These are phyloP conservation scores for Chalciporus pseudorubinellus DNA, from an alignment of 768 basidiomycete genomes.

Conservation along the genomic window DNA sequence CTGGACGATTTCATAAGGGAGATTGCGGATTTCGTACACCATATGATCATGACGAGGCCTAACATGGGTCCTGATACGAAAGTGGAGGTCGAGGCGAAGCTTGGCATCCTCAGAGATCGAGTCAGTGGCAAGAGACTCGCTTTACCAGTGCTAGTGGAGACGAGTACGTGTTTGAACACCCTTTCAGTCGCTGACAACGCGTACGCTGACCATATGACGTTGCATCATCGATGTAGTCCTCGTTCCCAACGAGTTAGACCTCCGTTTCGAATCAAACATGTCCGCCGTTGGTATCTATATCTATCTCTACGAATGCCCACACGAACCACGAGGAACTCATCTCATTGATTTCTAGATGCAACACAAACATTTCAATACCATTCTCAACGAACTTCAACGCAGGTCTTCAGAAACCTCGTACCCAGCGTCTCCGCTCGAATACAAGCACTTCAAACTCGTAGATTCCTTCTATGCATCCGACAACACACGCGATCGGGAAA, in stretches of 20 bases:
- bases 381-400: slow-evolving; percentile 80
- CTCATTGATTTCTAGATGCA: slow-evolving; percentile 54
- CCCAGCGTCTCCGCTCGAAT: slow-evolving; percentile 58
- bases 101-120: slow-evolving; percentile 71
- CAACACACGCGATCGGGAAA: slow-evolving; percentile 40
- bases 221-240: slow-evolving; percentile 52
- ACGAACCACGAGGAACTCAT: slow-evolving; percentile 10
- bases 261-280: slow-evolving; percentile 94
- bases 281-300: slow-evolving; percentile 55
- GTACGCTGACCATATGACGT: slow-evolving; percentile 3
- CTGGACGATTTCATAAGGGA: slow-evolving; percentile 91
- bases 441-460: slow-evolving; percentile 72
- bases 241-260: slow-evolving; percentile 53
- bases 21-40: slow-evolving; percentile 85
- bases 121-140: slow-evolving; percentile 52
- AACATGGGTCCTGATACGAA: slow-evolving; percentile 45
- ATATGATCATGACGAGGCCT: slow-evolving; percentile 59
- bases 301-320: slow-evolving; percentile 3
- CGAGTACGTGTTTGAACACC: slow-evolving; percentile 54
- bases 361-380: slow-evolving; percentile 80
- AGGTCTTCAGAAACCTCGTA: slow-evolving; percentile 51
- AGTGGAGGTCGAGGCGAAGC: slow-evolving; percentile 90
- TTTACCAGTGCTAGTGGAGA: slow-evolving; percentile 78
- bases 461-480: slow-evolving; percentile 72
- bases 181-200: too few species aligned